Evolutionary conservation across 2,329 filamentous ascomycete genomes (phyloP), one percentile per base, ranked within the genome.

Genomic region (Alternaria dauci): DNA sequence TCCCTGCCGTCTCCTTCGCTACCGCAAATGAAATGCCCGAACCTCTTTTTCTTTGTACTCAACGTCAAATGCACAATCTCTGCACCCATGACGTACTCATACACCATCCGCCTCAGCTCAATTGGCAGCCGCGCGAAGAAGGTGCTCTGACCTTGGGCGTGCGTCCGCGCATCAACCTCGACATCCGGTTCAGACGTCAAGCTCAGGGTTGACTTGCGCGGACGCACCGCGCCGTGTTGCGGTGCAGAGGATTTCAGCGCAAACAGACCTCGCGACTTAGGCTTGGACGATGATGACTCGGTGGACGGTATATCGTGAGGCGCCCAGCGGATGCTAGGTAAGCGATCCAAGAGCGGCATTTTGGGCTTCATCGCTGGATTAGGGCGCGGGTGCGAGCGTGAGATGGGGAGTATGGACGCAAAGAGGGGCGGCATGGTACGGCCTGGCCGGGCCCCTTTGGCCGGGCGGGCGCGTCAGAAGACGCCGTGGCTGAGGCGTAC

Each of bases 11-110:
- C 44, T 12, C 60, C 62, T 16, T 58, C 59, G 26, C 39, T 26
- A 3, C 70, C 66, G 53, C 76, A 78, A 4, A 77, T 41, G 59
- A 76, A 77, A 65, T 78, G 75, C 6, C 70, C 68, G 51, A 76
- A 75, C 30, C 64, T 58, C 56, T 63, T 71, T 67, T 63, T 71
- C 68, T 71, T 74, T 36, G 67, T 62, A 1, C 74, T 70, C 26
- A 76, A 44, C 1, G 71, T 75, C 28, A 78, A 59, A 63, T 78
- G 76, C 39, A 78, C 67, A 0, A 63, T 70, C 57, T 74, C 70
- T 11, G 57, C 59, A 8, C 71, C 72, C 46, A 75, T 66, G 18
- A 76, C 61, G 46, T 71, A 72, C 34, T 70, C 74, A 43, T 77
- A 78, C 38, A 78, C 70, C 64, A 72, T 71, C 18, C 55, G 56